Evolutionary conservation across 768 basidiomycete genomes (phyloP).

Genomic region (Phylloporus sp.): DNA sequence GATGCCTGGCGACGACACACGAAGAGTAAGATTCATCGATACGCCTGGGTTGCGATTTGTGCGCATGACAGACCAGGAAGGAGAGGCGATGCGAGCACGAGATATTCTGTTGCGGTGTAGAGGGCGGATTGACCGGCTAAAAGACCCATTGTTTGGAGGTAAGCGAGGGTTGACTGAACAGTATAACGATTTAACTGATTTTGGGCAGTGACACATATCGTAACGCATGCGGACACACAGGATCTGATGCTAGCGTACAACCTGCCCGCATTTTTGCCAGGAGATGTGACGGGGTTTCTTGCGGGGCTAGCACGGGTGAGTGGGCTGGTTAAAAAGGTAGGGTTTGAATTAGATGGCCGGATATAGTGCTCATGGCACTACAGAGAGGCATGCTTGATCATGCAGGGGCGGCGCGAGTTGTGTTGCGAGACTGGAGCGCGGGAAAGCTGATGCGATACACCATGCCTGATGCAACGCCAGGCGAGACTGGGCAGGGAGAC

Average conservation of each 20-base stretch:
- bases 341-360: conserved; percentile 7
- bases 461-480: conserved; percentile 38
- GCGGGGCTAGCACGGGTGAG: conserved; percentile 70
- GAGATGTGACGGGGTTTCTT: conserved; percentile 71
- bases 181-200: conserved; percentile 13
- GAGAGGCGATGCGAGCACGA: conserved; percentile 36
- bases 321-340: conserved; percentile 74
- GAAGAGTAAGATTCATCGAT: conserved; percentile 66
- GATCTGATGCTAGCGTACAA: conserved; percentile 90
- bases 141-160: conserved; percentile 74
- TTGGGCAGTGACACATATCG: conserved; percentile 58
- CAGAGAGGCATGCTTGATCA: conserved; percentile 74
- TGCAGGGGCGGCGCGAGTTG: conserved; percentile 67
- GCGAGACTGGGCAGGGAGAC: conserved; percentile 35
- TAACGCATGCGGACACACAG: conserved; percentile 63
- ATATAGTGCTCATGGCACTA: conserved; percentile 11
- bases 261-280: conserved; percentile 71
- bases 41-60: conserved; percentile 75
- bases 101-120: conserved; percentile 79
- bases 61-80: conserved; percentile 37
- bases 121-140: conserved; percentile 81
- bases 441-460: conserved; percentile 75
- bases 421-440: conserved; percentile 82
- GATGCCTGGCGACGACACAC: conserved; percentile 35
- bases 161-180: conserved; percentile 27